phyloP scores from a whole-genome alignment of 2,329 filamentous ascomycete species.

The Microsporum canis region DNA sequence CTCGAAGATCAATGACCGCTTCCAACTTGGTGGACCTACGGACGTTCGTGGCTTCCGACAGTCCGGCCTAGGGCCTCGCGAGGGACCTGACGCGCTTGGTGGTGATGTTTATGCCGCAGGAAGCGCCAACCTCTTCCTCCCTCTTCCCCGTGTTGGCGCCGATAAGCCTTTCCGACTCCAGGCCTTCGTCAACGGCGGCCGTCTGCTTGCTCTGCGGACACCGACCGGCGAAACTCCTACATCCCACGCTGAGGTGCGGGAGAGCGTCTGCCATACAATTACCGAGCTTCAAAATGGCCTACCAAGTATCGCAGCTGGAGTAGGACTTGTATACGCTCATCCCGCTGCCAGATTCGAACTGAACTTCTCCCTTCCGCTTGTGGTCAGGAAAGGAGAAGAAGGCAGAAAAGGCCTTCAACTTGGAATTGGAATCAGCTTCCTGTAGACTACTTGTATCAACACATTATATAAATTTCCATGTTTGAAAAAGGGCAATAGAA shows the following conservation, averaged over 20 bases:
- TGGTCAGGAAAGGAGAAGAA: conserved; percentile 71
- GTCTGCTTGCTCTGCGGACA: conserved; percentile 64
- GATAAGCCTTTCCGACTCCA: conserved; percentile 81
- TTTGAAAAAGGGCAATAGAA: background rate
- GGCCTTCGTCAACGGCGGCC: conserved; percentile 80
- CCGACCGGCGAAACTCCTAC: conserved; percentile 39
- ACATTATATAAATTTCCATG: background rate
- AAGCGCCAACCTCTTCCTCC: conserved; percentile 73
- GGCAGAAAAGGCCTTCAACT: conserved; percentile 84
- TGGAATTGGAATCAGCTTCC: conserved; percentile 91
- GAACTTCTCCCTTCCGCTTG: conserved; percentile 83
- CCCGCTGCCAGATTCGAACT: conserved; percentile 88
- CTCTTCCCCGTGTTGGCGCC: conserved; percentile 67
- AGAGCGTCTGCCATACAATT: conserved; percentile 47
- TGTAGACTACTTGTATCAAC: conserved; percentile 44
- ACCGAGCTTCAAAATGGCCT: conserved; percentile 60
- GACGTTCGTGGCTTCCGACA: conserved; percentile 90
- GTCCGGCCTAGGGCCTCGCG: conserved; percentile 76
- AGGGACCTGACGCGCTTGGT: conserved; percentile 74
- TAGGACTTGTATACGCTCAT: conserved; percentile 90
- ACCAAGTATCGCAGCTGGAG: conserved; percentile 74
- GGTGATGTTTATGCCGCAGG: conserved; percentile 88
- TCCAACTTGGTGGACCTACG: conserved; percentile 85
- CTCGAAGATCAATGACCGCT: conserved; percentile 85
- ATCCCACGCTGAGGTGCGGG: conserved; percentile 36